phyloP scores from a whole-genome alignment of 441 rosid species.

The Manihot esculenta region DNA sequence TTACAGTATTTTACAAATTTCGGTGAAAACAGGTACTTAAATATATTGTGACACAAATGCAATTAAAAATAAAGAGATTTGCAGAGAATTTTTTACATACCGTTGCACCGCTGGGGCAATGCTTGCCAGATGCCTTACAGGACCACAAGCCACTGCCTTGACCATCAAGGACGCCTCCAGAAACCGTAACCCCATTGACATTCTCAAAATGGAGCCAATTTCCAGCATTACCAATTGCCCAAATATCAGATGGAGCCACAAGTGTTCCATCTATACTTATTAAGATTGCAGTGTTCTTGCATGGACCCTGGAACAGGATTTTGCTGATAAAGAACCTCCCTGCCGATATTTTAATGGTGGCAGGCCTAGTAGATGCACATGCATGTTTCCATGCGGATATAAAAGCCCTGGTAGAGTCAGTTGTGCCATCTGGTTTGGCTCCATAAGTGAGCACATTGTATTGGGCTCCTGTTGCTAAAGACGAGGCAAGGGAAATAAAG shows the following conservation, averaged over 20 bases:
- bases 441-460: conserved; percentile 45
- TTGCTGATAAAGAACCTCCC: conserved; percentile 44
- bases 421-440: conserved; percentile 47
- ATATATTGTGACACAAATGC: no score
- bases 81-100: conserved; percentile 24
- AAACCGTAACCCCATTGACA: conserved; percentile 42
- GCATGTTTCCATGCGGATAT: conserved; percentile 51
- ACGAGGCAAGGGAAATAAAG: neutral
- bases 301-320: conserved; percentile 45
- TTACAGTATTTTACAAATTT: no score
- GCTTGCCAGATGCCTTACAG: conserved; percentile 47
- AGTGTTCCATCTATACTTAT: conserved; percentile 44
- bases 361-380: conserved; percentile 38
- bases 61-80: no score
- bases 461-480: no score
- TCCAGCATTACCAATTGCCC: conserved; percentile 27
- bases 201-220: conserved; percentile 42
- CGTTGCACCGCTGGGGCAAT: conserved; percentile 59
- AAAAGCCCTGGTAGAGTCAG: conserved; percentile 55
- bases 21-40: no score
- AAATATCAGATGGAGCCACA: conserved; percentile 49
- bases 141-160: conserved; percentile 55
- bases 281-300: conserved; percentile 34
- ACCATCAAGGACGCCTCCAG: conserved; percentile 53
- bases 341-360: conserved; percentile 46